Evolutionary conservation across 495 filamentous ascomycete genomes (phyloP).

Genomic region (Podospora appendiculata): DNA sequence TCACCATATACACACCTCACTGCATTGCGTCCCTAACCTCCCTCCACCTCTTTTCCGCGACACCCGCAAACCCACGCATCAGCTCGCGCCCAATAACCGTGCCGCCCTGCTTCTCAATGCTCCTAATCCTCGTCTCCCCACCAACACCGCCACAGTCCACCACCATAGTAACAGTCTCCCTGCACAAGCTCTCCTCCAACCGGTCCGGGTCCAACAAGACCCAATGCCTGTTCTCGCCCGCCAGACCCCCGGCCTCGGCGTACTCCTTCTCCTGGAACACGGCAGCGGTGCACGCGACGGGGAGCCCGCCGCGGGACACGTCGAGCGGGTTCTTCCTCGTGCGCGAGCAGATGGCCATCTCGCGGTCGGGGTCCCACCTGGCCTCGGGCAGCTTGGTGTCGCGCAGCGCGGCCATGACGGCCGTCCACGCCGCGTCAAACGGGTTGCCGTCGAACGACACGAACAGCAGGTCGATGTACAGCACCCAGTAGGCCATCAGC

Average conservation of each 20-base stretch:
- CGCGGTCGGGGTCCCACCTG: constrained; percentile 77
- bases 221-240: constrained; percentile 48
- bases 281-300: constrained; percentile 63
- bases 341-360: constrained; percentile 69
- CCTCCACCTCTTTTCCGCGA: constrained; percentile 35
- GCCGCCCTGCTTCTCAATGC: constrained; percentile 82
- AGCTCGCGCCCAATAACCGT: constrained; percentile 29
- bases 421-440: constrained; percentile 83
- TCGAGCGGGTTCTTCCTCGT: constrained; percentile 38
- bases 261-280: constrained; percentile 68
- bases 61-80: constrained; percentile 29
- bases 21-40: constrained; percentile 25
- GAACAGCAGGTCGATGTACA: constrained; percentile 88
- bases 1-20: not conserved
- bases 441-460: constrained; percentile 85
- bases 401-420: constrained; percentile 71
- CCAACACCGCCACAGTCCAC: constrained; percentile 50
- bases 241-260: constrained; percentile 31
- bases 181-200: constrained; percentile 75
- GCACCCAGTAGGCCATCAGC: constrained; percentile 82
- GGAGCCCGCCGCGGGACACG: constrained; percentile 46
- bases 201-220: constrained; percentile 82
- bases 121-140: constrained; percentile 51
- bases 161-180: constrained; percentile 65
- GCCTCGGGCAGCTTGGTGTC: constrained; percentile 74